Conservation (phyloP, 225 moss, liverwort and hornwort genomes). For the Sphagnum tenellum region DNA sequence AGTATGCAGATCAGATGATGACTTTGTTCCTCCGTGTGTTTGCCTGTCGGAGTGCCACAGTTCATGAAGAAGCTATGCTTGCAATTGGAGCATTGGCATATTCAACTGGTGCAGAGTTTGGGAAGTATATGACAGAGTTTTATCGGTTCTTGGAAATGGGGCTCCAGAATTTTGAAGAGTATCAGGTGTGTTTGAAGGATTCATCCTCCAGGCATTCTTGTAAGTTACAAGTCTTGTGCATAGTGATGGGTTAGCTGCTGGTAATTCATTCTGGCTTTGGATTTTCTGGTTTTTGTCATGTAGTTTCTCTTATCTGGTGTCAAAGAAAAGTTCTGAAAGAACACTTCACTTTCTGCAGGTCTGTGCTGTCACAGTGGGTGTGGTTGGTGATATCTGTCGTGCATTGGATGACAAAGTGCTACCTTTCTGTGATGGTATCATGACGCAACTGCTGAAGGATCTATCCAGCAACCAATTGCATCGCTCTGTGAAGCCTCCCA, state of each 20-base stretch:
- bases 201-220: too few relatives aligned
- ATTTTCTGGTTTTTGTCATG: too few relatives aligned
- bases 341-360: not conserved
- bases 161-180: conserved; percentile 8
- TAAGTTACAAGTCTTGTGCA: too few relatives aligned
- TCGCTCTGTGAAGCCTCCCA: conserved; percentile 4
- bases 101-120: conserved; percentile 6
- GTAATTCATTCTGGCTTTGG: too few relatives aligned
- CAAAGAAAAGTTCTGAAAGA: too few relatives aligned
- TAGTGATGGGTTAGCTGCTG: too few relatives aligned
- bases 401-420: conserved; percentile 5
- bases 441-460: conserved; percentile 8
- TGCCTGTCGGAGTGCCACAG: conserved; percentile 6
- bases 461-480: conserved; percentile 7
- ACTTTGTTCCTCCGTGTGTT: conserved; percentile 1
- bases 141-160: conserved; percentile 7
- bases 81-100: conserved; percentile 7
- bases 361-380: conserved; percentile 7
- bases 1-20: conserved; percentile 8
- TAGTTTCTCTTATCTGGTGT: too few relatives aligned
- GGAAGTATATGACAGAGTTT: conserved; percentile 8
- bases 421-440: conserved; percentile 7
- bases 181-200: conserved; percentile 1
- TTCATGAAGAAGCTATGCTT: conserved; percentile 9
- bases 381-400: conserved; percentile 8